These are phyloP conservation scores for Euphorbia lathyris DNA, from an alignment of 345 rosid species.

Conservation along the genomic window DNA sequence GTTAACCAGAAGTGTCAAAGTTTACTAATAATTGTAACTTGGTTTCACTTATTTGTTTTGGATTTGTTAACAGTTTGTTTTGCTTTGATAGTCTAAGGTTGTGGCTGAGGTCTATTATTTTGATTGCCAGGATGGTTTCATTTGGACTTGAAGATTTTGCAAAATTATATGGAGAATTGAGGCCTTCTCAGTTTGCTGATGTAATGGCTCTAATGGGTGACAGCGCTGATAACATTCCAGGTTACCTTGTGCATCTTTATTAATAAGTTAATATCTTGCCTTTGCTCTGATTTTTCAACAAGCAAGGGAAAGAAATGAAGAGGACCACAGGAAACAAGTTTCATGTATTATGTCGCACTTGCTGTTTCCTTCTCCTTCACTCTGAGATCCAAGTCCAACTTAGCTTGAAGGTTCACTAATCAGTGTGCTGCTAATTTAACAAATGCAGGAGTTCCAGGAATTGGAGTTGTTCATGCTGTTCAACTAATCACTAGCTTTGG, in stretches of 20 bases:
- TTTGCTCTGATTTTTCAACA: background rate
- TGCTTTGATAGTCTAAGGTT: background rate
- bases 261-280: background rate
- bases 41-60: background rate
- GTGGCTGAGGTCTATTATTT: conserved; percentile 17
- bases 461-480: conserved; percentile 74
- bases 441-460: conserved; percentile 79
- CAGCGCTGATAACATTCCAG: conserved; percentile 85
- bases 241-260: conserved; percentile 27
- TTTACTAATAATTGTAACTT: background rate
- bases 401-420: conserved; percentile 1
- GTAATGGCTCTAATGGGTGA: conserved; percentile 81
- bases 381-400: background rate
- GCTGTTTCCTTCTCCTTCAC: conserved; percentile 2
- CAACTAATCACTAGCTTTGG: conserved; percentile 74
- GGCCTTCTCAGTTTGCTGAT: conserved; percentile 90
- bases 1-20: background rate
- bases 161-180: conserved; percentile 59
- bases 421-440: conserved; percentile 17
- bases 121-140: conserved; percentile 72
- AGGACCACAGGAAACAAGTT: background rate
- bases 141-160: conserved; percentile 94
- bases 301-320: background rate
- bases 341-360: background rate
- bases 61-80: too few species aligned